A percentile compares a stretch with the other conserved stretches of the same genome.
Evolutionary conservation across 73 alveolate species (phyloP).

Genomic region (Paramecium octaurelia): DNA sequence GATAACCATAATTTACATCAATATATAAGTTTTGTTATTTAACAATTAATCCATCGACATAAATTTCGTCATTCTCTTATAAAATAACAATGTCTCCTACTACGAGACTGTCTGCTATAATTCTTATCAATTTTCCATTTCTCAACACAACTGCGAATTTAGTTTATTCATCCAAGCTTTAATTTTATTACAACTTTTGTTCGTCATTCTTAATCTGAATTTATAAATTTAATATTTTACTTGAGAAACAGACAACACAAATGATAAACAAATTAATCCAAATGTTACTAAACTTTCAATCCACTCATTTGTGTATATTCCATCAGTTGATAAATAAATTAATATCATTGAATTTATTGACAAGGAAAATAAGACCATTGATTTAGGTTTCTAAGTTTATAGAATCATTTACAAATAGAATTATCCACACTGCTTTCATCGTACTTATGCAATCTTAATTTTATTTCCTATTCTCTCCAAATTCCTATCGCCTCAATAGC

Average conservation of each 20-base stretch:
- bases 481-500: background rate
- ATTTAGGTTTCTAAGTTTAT: constrained; percentile 62
- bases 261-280: constrained; percentile 65
- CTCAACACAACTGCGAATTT: constrained; percentile 64
- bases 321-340: constrained; percentile 3
- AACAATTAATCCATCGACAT: constrained; percentile 74
- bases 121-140: constrained; percentile 53
- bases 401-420: background rate
- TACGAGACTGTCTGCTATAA: constrained; percentile 58
- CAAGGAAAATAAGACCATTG: constrained; percentile 66
- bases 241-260: constrained; percentile 62
- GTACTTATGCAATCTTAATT: background rate
- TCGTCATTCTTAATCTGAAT: constrained; percentile 64
- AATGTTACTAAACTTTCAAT: constrained; percentile 71
- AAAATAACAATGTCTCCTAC: constrained; percentile 82
- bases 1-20: constrained; percentile 15
- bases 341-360: constrained; percentile 67
- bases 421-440: background rate
- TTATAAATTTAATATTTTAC: background rate
- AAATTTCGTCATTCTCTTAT: constrained; percentile 73
- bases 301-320: constrained; percentile 63
- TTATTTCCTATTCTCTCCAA: background rate
- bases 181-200: background rate
- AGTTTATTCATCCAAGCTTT: constrained; percentile 8
- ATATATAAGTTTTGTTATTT: constrained; percentile 58